phyloP scores from a whole-genome alignment of 179 eudicot species.

The Spergularia azorica region DNA sequence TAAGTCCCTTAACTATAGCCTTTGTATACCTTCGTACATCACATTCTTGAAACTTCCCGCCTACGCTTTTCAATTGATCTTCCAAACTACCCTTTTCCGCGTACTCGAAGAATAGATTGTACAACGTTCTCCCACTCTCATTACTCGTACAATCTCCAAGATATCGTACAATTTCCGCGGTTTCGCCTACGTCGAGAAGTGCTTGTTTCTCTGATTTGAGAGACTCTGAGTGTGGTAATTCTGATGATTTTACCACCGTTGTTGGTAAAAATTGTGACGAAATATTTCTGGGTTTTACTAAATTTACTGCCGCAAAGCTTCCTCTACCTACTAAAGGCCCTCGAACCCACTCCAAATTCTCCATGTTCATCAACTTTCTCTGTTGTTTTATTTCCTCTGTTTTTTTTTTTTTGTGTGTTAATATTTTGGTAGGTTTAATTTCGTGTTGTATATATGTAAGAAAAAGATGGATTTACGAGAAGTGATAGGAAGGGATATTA shows the following conservation, averaged over 20 bases:
- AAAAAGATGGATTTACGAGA: not conserved
- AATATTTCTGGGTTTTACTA: constrained; percentile 43
- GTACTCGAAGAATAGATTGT: constrained; percentile 69
- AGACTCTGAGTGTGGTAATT: constrained; percentile 36
- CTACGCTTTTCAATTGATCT: constrained; percentile 39
- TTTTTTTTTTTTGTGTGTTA: not conserved
- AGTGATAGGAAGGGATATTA: not conserved
- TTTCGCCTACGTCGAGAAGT: constrained; percentile 38
- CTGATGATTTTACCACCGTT: constrained; percentile 58
- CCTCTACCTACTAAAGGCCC: constrained; percentile 66
- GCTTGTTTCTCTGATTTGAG: constrained; percentile 49
- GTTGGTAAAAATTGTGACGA: constrained; percentile 28
- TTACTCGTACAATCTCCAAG: constrained; percentile 38
- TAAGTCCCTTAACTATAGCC: constrained; percentile 53
- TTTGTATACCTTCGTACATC: constrained; percentile 48
- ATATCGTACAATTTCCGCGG: constrained; percentile 45
- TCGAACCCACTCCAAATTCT: constrained; percentile 64
- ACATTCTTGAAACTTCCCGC: constrained; percentile 32
- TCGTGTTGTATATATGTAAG: not conserved
- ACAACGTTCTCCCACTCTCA: constrained; percentile 46
- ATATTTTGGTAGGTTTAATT: not conserved
- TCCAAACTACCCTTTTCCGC: constrained; percentile 60
- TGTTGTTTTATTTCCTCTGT: not conserved
- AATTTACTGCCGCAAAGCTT: constrained; percentile 64
- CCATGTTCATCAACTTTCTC: not conserved